Evolutionary conservation across 2,329 filamentous ascomycete genomes (phyloP), one percentile per base, ranked within the genome.

Genomic region (Fusarium sp.): DNA sequence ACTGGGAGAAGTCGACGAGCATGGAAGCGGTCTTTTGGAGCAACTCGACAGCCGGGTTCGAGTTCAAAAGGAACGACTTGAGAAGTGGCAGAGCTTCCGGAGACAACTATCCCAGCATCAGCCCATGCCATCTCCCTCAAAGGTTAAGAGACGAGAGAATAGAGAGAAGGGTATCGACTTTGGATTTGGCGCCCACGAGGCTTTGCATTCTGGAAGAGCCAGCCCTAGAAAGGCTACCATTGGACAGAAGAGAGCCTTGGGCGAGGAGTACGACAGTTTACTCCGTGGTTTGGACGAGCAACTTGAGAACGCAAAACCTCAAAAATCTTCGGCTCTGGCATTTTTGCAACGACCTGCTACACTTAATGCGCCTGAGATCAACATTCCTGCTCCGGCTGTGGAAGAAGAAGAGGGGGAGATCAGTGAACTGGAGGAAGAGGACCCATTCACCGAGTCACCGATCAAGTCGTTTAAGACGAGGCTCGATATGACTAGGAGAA

Each of bases 1-100:
- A 67, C 81, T 92, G 63, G 81, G 85, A 18, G 87, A 93, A 75
- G 81, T 93, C 10, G 89, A 92, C 65, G 85, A 87, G 14, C 81
- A 83, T 10, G 82, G 81, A 1, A 78, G 80, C 8, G 90, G 91
- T 0, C 82, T 95, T 1, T 79, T 98, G 23, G 88, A 93, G 71
- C 92, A 95, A 78, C 84, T 98, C 6, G 92, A 96, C 64, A 82
- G 83, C 23, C 89, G 94, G 16, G 89, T 97, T 0, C 85, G 86
- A 50, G 85, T 88, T 8, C 95, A 97, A 76, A 88, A 89, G 64
- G 87, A 88, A 52, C 89, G 95, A 43, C 82, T 98, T 32, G 87
- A 90, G 62, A 91, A 88, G 80, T 97, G 95, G 95, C 88, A 92
- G 76, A 86, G 86, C n/a, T 94, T 95, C 71, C 86, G 89, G 71